Evolutionary conservation across 148 eudicot genomes (phyloP).

Genomic region (Rhododendron griersonianum): DNA sequence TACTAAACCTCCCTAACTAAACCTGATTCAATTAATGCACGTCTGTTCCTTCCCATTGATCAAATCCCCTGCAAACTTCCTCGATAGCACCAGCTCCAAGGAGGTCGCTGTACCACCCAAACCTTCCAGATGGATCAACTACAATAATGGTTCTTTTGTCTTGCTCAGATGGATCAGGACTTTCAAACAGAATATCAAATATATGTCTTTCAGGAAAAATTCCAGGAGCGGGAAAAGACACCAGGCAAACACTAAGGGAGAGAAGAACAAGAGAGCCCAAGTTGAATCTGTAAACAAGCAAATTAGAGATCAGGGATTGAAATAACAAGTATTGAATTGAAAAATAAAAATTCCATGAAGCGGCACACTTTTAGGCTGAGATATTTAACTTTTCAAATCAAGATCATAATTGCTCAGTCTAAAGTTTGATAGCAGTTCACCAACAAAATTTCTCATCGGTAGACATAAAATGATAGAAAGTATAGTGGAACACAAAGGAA

Average conservation of each 20-base stretch:
- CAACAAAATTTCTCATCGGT: too few relatives aligned
- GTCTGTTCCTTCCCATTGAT: slow-evolving; percentile 72
- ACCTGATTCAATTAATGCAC: slow-evolving; percentile 79
- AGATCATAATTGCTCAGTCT: not conserved
- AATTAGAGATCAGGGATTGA: not conserved
- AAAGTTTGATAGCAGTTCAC: not conserved
- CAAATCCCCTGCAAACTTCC: slow-evolving; percentile 73
- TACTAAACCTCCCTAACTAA: slow-evolving; percentile 45
- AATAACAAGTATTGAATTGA: not conserved
- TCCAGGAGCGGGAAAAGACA: not conserved
- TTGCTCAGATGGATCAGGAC: slow-evolving; percentile 26
- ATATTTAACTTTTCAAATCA: not conserved
- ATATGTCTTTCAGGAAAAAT: not conserved
- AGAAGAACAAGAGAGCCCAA: not conserved
- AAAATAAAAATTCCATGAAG: not conserved
- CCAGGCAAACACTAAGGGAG: not conserved
- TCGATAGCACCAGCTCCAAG: slow-evolving; percentile 75
- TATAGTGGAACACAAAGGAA: not conserved
- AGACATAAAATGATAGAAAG: not conserved
- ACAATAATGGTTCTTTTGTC: slow-evolving; percentile 59
- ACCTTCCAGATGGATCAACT: slow-evolving; percentile 66
- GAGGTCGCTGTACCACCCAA: slow-evolving; percentile 61
- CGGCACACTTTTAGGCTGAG: not conserved
- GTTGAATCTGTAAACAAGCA: not conserved
- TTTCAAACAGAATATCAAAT: slow-evolving; percentile 45